Percentiles rank a stretch among this genome's conserved stretches.
Evolutionary conservation across 1,284 basidiomycete species (phyloP).

Genomic region (Trichosporon faecale): DNA sequence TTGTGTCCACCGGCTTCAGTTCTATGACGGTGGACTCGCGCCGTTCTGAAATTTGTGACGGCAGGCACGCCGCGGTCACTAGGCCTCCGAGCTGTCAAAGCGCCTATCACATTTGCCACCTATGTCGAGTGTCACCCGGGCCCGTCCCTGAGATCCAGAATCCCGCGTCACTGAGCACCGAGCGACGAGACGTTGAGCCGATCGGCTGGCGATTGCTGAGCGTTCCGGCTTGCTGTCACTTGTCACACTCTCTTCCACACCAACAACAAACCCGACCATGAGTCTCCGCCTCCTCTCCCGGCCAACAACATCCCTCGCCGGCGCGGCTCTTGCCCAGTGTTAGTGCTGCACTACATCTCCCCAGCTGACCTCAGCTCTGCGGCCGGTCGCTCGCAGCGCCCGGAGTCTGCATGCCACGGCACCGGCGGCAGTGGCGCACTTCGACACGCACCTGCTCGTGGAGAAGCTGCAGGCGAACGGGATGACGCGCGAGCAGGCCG

Average conservation of each 20-base stretch:
- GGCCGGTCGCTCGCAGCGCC: not conserved
- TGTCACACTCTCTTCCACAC: conserved; percentile 1
- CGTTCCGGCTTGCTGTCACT: not conserved
- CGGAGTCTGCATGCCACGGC: conserved; percentile 22
- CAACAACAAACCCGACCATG: conserved; percentile 15
- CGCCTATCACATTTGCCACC: not conserved
- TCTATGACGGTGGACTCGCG: conserved; percentile 4
- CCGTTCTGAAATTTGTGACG: conserved; percentile 15
- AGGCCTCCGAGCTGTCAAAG: not conserved
- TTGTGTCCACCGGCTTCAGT: not conserved
- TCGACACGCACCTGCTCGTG: conserved; percentile 92
- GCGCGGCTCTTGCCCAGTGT: conserved; percentile 34
- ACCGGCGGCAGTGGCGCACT: conserved; percentile 56
- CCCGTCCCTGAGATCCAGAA: not conserved
- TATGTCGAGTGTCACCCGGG: conserved; percentile 1
- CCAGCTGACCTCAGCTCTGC: conserved; percentile 12
- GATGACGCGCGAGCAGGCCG: conserved; percentile 79
- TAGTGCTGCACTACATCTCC: conserved; percentile 16
- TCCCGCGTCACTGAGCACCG: not conserved
- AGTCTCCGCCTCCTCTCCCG: conserved; percentile 33
- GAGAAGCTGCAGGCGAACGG: conserved; percentile 83
- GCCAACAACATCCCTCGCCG: conserved; percentile 37
- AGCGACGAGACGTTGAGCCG: not conserved
- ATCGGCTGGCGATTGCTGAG: conserved; percentile 1
- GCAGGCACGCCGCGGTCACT: not conserved